Base-by-base conservation (phyloP, 208 protist species). In the Borovskyia barvae region DNA sequence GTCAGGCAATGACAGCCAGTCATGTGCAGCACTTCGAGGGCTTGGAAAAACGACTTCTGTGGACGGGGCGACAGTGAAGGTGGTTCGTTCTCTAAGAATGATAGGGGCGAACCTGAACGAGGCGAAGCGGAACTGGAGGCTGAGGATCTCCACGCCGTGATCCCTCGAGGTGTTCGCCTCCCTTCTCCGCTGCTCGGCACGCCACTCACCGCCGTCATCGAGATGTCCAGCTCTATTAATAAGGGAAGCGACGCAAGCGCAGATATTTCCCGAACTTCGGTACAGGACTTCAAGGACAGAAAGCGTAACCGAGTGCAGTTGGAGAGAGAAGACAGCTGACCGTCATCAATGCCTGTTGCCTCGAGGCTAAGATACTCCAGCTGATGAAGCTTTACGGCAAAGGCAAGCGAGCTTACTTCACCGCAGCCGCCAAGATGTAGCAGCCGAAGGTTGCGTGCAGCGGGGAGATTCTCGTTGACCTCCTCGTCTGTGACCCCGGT, bases 221-320 rank as follows among this genome's bases (percentile, higher is more conserved):
- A 82, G 9, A 82, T 30, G 62, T 92, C 73, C n/a, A 92, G 62
- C 52, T 76, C 64, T 17, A 69, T 62, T 24, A 92, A 61, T 5
- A 22, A 22, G 3, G 53, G 66, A 15, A 92, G 51, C 2, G 24
- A 12, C 0, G 39, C 8, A 20, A 92, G 37, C 4, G 68, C 36
- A 1, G 45, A 48, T 1, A 88, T 35, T 33, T 75, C 58, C 1
- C 59, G 81, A 20, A 92, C 52, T 47, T 62, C 36, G 15, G 41
- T 33, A 56, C 85, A 92, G 15, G 69, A 59, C 28, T 61, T 45
- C 41, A 92, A 39, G 7, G 72, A 80, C 0, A 92, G 66, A 42
- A 75, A 79, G 32, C 66, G 52, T 28, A 92, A 40, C 41, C 62
- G 30, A 19, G 6, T 33, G 37, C 77, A 86, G 2, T 26, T 19